Base-by-base conservation (phyloP, 768 basidiomycete species). In the Panus rudis region DNA sequence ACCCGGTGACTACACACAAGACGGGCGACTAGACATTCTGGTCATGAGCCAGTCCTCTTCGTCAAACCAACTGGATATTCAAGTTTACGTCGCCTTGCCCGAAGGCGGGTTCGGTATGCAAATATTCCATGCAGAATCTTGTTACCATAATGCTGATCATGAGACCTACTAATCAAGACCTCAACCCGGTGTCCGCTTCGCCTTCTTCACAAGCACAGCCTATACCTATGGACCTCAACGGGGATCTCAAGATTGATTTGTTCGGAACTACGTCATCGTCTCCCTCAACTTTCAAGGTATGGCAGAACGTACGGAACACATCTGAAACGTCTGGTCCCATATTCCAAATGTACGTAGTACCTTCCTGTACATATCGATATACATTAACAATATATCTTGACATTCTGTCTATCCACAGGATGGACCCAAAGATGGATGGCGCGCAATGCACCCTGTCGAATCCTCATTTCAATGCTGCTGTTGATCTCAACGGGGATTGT, bases 401-500 rank as follows among this genome's bases (percentile, higher is more conserved):
- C 17, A 40, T 46, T 19, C 24, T 30, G 10, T 33, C 12, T 44
- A n/a, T 16, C 20, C 26, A 8, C 44, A 89, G 85, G 7, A 60
- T 64, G 23, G 69, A 79, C 34, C 76, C 85, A 2, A 71, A 72
- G 13, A 77, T 91, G 51, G 61, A 70, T 17, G 81, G 76, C 12
- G 51, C 69, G 13, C 78, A 80, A 32, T 99, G 96, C 63, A 72
- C 65, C 8, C 60, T 91, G n/a, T 76, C 88, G 10, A 81, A 83
- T 50, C 93, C 94, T 4, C 96, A 98, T 58, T 92, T 87, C 57
- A 96, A 93, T 62, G 93, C 92, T 0, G 84, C 92, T 14, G 76
- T 98, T 4, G 96, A 99, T 56, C 66, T 99, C 28, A 79, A 98
- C 48, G 96, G 96, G 11, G 96, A 99, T 61, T 98, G 96, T 61